Percentiles rank a stretch among this genome's conserved stretches.
Conservation (phyloP, 2,329 filamentous ascomycete genomes). For the Colletotrichum sp. region DNA sequence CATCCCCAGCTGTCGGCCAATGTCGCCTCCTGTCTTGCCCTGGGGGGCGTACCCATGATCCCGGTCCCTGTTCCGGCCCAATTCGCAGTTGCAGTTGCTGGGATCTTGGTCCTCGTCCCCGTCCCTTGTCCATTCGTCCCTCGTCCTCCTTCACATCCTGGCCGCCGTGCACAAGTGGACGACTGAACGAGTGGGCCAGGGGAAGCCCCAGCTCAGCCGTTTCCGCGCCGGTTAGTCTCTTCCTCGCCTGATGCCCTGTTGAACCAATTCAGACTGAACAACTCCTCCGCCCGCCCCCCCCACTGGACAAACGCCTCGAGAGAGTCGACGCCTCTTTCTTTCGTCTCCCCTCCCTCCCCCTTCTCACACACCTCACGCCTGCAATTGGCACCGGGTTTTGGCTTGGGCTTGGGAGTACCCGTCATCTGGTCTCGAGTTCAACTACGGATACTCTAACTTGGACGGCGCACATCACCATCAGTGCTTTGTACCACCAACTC, state of each 20-base stretch:
- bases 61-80: constrained; percentile 7
- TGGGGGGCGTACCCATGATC: constrained; percentile 11
- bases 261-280: neutral
- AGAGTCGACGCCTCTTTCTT: neutral
- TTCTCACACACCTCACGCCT: neutral
- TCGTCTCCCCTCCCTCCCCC: neutral
- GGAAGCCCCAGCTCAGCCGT: constrained; percentile 5
- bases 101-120: neutral
- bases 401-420: neutral
- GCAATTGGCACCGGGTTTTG: neutral
- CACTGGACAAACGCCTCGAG: neutral
- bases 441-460: neutral
- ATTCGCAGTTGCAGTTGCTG: neutral
- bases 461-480: neutral
- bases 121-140: neutral
- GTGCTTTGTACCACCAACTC: neutral
- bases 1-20: neutral
- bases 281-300: neutral
- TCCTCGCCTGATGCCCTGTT: neutral
- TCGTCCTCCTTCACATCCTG: neutral
- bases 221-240: constrained; percentile 5
- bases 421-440: neutral
- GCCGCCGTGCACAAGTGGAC: neutral
- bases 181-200: neutral
- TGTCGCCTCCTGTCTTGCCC: constrained; percentile 10